Evolutionary conservation across 2,329 filamentous ascomycete genomes (phyloP).

Genomic region (Pseudogymnoascus sp.): DNA sequence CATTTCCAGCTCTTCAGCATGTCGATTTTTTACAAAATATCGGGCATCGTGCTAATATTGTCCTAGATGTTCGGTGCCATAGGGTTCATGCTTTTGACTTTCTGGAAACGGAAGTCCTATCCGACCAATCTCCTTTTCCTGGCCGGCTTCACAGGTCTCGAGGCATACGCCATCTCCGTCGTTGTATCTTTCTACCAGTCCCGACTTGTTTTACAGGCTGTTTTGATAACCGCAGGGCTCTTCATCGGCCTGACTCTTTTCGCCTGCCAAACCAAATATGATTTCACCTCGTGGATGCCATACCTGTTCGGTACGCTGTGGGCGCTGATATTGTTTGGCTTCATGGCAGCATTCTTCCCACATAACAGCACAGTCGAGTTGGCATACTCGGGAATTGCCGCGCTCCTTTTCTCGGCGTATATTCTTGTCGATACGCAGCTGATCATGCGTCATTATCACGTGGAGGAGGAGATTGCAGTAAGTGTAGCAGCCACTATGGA

Average conservation of each 20-base stretch:
- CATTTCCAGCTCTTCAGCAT: conserved; percentile 15
- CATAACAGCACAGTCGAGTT: conserved; percentile 75
- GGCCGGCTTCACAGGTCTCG: conserved; percentile 77
- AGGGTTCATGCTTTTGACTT: conserved; percentile 78
- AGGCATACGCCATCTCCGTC: conserved; percentile 89
- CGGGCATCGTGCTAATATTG: conserved; percentile 17
- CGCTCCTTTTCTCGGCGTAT: conserved; percentile 87
- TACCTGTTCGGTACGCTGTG: conserved; percentile 88
- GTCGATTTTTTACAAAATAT: neutral
- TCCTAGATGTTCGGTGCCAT: conserved; percentile 67
- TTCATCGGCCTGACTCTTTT: conserved; percentile 77
- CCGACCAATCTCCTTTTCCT: conserved; percentile 93
- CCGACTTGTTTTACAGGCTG: conserved; percentile 78
- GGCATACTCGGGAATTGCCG: conserved; percentile 71
- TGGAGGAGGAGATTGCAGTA: conserved; percentile 88
- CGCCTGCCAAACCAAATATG: conserved; percentile 95
- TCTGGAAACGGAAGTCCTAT: conserved; percentile 93
- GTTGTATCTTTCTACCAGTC: conserved; percentile 86
- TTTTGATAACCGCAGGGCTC: conserved; percentile 78
- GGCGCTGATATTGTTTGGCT: conserved; percentile 85
- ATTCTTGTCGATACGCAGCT: conserved; percentile 95
- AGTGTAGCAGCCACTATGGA: neutral
- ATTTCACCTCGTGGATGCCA: conserved; percentile 95
- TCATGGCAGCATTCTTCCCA: conserved; percentile 87
- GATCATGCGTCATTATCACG: conserved; percentile 90